Evolutionary conservation across 202 grass and related monocot species (phyloP).

Genomic region (Hordeum pubiflorum): DNA sequence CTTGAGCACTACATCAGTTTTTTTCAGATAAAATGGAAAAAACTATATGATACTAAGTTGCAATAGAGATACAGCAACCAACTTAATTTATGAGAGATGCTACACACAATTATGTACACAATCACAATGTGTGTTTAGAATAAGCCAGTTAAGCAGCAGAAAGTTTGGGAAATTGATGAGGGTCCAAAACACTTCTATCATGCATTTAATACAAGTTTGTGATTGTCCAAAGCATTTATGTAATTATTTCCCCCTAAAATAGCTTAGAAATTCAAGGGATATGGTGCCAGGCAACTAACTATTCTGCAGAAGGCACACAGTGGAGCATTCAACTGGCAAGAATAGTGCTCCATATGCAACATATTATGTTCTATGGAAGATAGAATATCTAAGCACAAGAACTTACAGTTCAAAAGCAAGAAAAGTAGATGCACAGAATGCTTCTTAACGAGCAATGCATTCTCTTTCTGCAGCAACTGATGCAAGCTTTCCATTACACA

Average conservation of each 20-base stretch:
- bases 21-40: not conserved
- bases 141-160: not conserved
- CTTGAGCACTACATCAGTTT: not conserved
- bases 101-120: not conserved
- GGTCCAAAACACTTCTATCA: not conserved
- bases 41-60: not conserved
- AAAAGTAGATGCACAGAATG: slow-evolving; percentile 79
- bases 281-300: not conserved
- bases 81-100: not conserved
- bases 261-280: not conserved
- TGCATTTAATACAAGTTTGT: not conserved
- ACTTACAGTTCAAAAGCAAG: slow-evolving; percentile 92
- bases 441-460: slow-evolving; percentile 59
- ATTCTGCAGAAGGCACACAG: not conserved
- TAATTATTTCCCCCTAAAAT: not conserved
- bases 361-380: slow-evolving; percentile 19
- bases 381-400: slow-evolving; percentile 3
- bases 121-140: not conserved
- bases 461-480: slow-evolving; percentile 62
- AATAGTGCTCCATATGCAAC: not conserved
- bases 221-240: not conserved
- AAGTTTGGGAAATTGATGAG: not conserved
- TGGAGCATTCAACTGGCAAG: not conserved
- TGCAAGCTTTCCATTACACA: slow-evolving; percentile 57
- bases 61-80: not conserved